These are phyloP conservation scores for Cystobasidium pallidum DNA, from an alignment of 1,284 basidiomycete species.

Conservation along the genomic window DNA sequence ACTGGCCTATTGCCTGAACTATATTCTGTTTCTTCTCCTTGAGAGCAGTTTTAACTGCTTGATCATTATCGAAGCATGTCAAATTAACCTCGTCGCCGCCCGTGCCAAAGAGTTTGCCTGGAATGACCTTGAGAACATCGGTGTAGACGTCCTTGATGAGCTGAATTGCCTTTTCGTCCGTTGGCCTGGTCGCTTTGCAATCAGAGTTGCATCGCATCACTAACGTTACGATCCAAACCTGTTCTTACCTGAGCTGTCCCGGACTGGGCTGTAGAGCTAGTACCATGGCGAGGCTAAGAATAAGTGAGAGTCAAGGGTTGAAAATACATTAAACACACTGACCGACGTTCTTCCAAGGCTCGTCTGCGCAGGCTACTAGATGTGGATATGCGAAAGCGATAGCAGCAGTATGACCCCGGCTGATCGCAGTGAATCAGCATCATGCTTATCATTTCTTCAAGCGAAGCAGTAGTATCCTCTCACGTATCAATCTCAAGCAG, in stretches of 20 bases:
- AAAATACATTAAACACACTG: no score
- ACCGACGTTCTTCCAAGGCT: conserved; percentile 17
- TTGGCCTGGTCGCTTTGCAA: conserved; percentile 50
- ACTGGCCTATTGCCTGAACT: conserved; percentile 67
- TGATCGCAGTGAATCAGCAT: no score
- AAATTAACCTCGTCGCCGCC: conserved; percentile 76
- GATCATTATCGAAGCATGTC: conserved; percentile 59
- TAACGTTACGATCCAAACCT: no score
- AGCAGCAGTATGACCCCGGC: conserved; percentile 76
- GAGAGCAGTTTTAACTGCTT: conserved; percentile 64
- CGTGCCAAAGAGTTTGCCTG: conserved; percentile 66
- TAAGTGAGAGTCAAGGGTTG: no score
- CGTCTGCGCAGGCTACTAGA: conserved; percentile 69
- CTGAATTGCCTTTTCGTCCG: conserved; percentile 60
- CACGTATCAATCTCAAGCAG: conserved; percentile 60
- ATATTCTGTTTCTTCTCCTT: conserved; percentile 63
- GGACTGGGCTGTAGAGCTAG: conserved; percentile 57
- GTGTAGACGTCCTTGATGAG: conserved; percentile 62
- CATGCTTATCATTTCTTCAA: no score
- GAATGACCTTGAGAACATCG: conserved; percentile 49
- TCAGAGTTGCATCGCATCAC: no score
- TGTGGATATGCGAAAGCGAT: conserved; percentile 71
- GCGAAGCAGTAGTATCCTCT: no score
- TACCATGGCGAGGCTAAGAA: neutral
- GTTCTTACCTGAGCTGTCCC: conserved; percentile 68